A percentile compares a stretch with the other conserved stretches of the same genome.
phyloP scores from a whole-genome alignment of 1,284 basidiomycete genomes.

The Hortiboletus rubellus region DNA sequence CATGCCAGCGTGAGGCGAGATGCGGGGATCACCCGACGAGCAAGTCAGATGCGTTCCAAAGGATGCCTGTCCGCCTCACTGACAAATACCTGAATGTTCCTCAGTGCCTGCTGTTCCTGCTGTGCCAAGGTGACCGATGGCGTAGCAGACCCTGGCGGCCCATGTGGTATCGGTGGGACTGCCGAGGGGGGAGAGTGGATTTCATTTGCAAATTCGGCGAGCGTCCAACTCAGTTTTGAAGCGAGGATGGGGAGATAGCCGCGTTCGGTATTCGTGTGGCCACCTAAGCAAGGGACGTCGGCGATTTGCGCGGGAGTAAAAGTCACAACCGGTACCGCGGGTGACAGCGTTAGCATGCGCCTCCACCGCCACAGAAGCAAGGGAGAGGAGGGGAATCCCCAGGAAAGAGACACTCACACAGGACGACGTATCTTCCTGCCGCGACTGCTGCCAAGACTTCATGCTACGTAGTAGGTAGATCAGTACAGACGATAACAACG shows the following conservation, averaged over 20 bases:
- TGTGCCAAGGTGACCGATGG: constrained; percentile 23
- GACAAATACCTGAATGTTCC: constrained; percentile 51
- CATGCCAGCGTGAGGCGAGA: neutral
- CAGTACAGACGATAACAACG: constrained; percentile 10
- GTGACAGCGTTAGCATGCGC: constrained; percentile 8
- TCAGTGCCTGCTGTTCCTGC: constrained; percentile 36
- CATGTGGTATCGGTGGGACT: constrained; percentile 33
- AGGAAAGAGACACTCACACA: constrained; percentile 53
- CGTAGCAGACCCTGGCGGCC: constrained; percentile 16
- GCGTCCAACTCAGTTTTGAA: constrained; percentile 48
- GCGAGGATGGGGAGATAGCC: constrained; percentile 78
- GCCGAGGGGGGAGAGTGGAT: constrained; percentile 35
- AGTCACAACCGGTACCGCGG: constrained; percentile 19
- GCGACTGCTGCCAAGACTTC: constrained; percentile 79
- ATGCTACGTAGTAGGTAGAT: constrained; percentile 52
- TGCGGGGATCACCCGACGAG: neutral
- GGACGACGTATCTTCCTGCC: constrained; percentile 70
- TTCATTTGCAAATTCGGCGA: constrained; percentile 34
- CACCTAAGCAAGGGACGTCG: constrained; percentile 43
- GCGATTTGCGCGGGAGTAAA: constrained; percentile 8
- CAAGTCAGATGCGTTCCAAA: constrained; percentile 48
- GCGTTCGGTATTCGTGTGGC: constrained; percentile 88
- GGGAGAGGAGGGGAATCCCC: neutral
- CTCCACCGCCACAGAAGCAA: constrained; percentile 15
- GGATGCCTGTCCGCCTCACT: constrained; percentile 64